Evolutionary conservation across 257 asterid species (phyloP), one percentile per base, ranked within the genome.

Genomic region (Nemophila menziesii): DNA sequence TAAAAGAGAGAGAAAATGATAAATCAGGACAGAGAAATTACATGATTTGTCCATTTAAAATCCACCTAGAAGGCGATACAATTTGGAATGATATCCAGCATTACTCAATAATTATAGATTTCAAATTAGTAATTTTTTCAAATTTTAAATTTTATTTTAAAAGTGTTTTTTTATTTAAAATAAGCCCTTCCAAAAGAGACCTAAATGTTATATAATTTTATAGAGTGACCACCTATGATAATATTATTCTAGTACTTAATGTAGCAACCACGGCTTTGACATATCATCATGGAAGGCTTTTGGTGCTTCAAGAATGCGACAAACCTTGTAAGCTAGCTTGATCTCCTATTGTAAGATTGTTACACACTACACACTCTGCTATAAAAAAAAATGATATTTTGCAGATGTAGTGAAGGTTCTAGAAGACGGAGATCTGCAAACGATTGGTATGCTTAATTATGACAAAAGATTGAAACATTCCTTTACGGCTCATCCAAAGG

Each of bases 401-500:
- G 27, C 63, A 87, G 97, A 87, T 75, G 95, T 70, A 16, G 58
- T 87, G 52, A 75, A 69, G 70, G 95, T 87, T 54, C 56, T 87
- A 67, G 95, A 83, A 67, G 97, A 87, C 70, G 97, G 97, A 62
- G 97, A 87, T 60, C 71, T 87, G 33, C 86, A 87, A 70, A 87
- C 97, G 8, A 60, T 87, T 58, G 95, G 97, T 62, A 38, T 83
- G 89, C 60, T 87, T 73, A 95, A 87, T 63, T 87, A 87, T 49
- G 97, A 87, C 78, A 83, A 74, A 61, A 66, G 92, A 59, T 73
- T 87, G 69, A 14, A 72, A 2, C 97, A 83, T 71, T 52, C 95
- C 48, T 87, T 87, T 59, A 83, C 93, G 58, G 97, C 97, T 60
- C 97, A 87, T 67, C 97, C 97, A 8, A 87, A 87, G 64, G 85